Percentiles rank a stretch among this genome's conserved stretches.
Conservation (phyloP, 2,329 filamentous ascomycete genomes). For the Penicillium glabrum region DNA sequence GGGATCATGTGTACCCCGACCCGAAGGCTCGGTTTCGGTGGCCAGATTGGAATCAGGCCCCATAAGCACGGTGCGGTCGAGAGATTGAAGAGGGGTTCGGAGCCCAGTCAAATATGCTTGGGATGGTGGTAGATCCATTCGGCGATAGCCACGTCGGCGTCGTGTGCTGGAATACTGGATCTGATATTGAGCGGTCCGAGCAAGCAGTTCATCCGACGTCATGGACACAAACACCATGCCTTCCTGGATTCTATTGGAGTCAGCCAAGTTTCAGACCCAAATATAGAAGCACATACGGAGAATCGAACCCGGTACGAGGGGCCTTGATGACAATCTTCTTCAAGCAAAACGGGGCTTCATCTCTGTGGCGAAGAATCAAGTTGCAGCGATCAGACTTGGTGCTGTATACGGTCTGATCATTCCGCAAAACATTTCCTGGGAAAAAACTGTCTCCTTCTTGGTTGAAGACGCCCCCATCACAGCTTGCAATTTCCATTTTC, state of each 20-base stretch:
- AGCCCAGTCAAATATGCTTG: conserved; percentile 41
- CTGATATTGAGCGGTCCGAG: conserved; percentile 71
- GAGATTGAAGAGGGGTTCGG: conserved; percentile 36
- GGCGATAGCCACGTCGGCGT: conserved; percentile 29
- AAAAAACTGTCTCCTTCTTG: conserved; percentile 56
- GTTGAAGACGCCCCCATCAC: conserved; percentile 74
- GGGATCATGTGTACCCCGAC: conserved; percentile 11
- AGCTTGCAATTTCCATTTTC: conserved; percentile 84
- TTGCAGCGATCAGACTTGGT: conserved; percentile 87
- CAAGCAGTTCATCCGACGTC: conserved; percentile 73
- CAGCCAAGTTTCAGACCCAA: conserved; percentile 23
- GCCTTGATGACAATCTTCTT: conserved; percentile 87
- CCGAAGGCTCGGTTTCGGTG: conserved; percentile 19
- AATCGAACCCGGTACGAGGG: conserved; percentile 76
- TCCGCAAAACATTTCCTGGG: conserved; percentile 78
- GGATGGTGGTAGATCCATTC: conserved; percentile 34
- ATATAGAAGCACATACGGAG: conserved; percentile 65
- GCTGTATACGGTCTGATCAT: conserved; percentile 84
- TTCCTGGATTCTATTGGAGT: conserved; percentile 69
- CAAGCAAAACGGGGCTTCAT: conserved; percentile 75
- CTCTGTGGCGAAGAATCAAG: conserved; percentile 78
- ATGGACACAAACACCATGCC: conserved; percentile 91
- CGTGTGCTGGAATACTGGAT: conserved; percentile 59
- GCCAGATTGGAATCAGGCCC: conserved; percentile 25
- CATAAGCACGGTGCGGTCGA: conserved; percentile 29